Base-by-base conservation (phyloP, 805 yeast species). In the Candida stauntonica region DNA sequence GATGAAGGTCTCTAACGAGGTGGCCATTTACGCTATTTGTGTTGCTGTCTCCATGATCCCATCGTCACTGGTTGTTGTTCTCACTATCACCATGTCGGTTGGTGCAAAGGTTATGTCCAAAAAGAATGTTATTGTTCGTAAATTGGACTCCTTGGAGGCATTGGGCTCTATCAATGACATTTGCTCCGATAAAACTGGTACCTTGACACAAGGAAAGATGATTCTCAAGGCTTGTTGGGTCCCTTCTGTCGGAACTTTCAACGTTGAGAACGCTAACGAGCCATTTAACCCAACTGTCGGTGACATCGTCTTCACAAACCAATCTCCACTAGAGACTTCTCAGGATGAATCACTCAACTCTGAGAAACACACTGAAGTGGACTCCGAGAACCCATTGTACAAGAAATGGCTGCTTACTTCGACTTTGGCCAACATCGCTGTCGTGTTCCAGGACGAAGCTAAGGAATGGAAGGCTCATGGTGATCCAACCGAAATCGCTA, bases 401-500 rank as follows among this genome's bases (percentile, higher is more conserved):
- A 43, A 57, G 23, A 56, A 66, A 26, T 86, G 86, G 84, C 59
- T 83, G 38, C 54, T 62, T 18, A 66, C 82, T 33, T 86, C 94
- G 2, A 73, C 93, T 1, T 62, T 87, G 45, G 95, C 95, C 26
- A 87, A 86, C 51, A 77, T 86, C 52, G 91, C 95, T 3, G 68
- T 70, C 9, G 78, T 86, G 3, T 73, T 70, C 45, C 64, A 71
- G 48, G 72, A 72, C 15, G 73, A 69, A 13, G 45, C 60, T 13
- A 57, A 51, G 4, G 61, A 58, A 8, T 86, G 94, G 94, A 75
- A 73, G 50, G 88, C 87, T 8, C 81, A 79, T 55, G 95, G 95
- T 43, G 95, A 86, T 56, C 91, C 95, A 29, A 86, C 95, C 3
- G 95, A 86, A 63, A 79, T 83, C 52, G 94, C 95, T 3, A 81